Evolutionary conservation across 352 stramenopile genomes (phyloP).

Genomic region (Pythium myriotylum): DNA sequence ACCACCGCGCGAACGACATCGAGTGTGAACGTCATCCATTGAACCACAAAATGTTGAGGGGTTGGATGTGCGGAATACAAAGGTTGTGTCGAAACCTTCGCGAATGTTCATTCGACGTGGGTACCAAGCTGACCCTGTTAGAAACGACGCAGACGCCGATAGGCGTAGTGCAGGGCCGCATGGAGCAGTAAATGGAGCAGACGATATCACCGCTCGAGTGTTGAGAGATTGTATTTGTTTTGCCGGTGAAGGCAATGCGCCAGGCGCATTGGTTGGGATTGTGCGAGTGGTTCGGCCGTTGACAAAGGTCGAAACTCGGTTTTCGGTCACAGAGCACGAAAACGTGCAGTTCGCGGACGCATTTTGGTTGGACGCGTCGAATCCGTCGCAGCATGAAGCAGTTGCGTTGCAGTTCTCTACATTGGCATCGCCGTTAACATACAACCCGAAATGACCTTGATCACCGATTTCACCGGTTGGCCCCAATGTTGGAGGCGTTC

Average conservation of each 20-base stretch:
- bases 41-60: constrained; percentile 81
- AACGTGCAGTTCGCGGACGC: constrained; percentile 30
- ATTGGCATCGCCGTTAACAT: constrained; percentile 87
- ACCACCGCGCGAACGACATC: constrained; percentile 76
- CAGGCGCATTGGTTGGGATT: constrained; percentile 45
- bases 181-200: constrained; percentile 36
- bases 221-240: constrained; percentile 38
- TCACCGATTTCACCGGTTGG: constrained; percentile 83
- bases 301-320: constrained; percentile 33
- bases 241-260: constrained; percentile 41
- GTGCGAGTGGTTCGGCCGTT: constrained; percentile 43
- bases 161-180: constrained; percentile 83
- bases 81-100: constrained; percentile 91
- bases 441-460: constrained; percentile 90
- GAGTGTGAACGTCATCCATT: constrained; percentile 89
- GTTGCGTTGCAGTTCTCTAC: constrained; percentile 92
- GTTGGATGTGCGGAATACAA: constrained; percentile 84
- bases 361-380: constrained; percentile 20
- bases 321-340: constrained; percentile 52
- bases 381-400: constrained; percentile 84
- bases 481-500: constrained; percentile 63
- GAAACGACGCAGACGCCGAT: constrained; percentile 70
- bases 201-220: constrained; percentile 9
- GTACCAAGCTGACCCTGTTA: constrained; percentile 91
- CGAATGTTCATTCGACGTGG: constrained; percentile 84